Evolutionary conservation across 768 basidiomycete genomes (phyloP).

Genomic region (Termitomyces sp.): DNA sequence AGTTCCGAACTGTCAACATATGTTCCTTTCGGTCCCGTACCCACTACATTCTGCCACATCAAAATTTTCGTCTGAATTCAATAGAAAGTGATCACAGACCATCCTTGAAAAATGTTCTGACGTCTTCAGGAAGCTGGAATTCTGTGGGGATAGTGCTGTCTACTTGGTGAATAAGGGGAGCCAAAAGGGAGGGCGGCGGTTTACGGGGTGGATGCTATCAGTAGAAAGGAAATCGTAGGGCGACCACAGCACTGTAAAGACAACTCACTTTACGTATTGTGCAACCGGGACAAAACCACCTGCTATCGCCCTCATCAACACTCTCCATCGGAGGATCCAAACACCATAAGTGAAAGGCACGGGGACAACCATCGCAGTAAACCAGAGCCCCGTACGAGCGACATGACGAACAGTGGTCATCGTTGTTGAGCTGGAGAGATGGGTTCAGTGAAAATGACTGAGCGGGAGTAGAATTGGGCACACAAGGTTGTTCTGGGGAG

Average conservation of each 20-base stretch:
- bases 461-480: constrained; percentile 17
- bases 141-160: constrained; percentile 72
- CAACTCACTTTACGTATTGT: constrained; percentile 57
- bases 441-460: not conserved
- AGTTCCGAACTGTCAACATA: constrained; percentile 81
- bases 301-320: constrained; percentile 80
- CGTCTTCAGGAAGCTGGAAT: constrained; percentile 84
- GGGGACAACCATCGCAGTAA: constrained; percentile 96
- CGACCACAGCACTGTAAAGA: constrained; percentile 10
- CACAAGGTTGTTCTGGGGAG: constrained; percentile 37
- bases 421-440: constrained; percentile 49
- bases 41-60: constrained; percentile 48
- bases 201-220: constrained; percentile 65
- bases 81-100: constrained; percentile 45
- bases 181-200: constrained; percentile 63
- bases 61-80: constrained; percentile 12
- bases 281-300: constrained; percentile 81
- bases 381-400: constrained; percentile 81
- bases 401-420: constrained; percentile 86
- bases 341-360: constrained; percentile 95
- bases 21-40: constrained; percentile 71
- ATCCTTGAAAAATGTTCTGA: constrained; percentile 81
- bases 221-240: constrained; percentile 14
- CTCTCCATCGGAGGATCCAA: constrained; percentile 93
- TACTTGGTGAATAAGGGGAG: constrained; percentile 68